A percentile compares a stretch with the other conserved stretches of the same genome.
phyloP scores from a whole-genome alignment of 306 rosid species.

The Albizia julibrissin region DNA sequence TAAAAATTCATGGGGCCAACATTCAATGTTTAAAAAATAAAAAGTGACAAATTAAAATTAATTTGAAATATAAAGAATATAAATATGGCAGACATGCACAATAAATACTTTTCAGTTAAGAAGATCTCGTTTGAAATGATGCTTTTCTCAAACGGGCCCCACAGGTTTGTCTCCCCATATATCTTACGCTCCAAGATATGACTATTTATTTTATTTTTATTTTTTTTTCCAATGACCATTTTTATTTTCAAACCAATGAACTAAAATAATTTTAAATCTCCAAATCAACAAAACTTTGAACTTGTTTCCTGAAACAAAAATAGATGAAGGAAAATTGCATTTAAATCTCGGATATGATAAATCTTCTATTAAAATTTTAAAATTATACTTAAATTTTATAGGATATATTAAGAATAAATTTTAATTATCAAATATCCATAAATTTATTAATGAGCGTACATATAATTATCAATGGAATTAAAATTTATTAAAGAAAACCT shows the following conservation, averaged over 20 bases:
- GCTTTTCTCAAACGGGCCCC: conserved; percentile 23
- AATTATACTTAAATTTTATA: too few species aligned
- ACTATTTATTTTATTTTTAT: not conserved
- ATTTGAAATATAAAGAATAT: not conserved
- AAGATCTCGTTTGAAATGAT: conserved; percentile 23
- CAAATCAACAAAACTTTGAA: not conserved
- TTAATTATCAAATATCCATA: too few species aligned
- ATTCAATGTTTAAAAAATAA: not conserved
- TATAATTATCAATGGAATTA: too few species aligned
- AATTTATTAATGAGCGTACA: too few species aligned
- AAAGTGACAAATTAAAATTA: too few species aligned
- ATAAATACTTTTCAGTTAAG: not conserved
- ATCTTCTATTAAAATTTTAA: too few species aligned
- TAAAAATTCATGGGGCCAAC: not conserved
- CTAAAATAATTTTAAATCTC: not conserved
- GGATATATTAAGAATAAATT: too few species aligned
- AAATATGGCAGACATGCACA: not conserved
- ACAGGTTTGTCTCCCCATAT: conserved; percentile 8
- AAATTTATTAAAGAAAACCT: too few species aligned
- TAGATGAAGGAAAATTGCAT: too few species aligned
- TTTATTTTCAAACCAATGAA: not conserved
- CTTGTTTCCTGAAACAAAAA: not conserved
- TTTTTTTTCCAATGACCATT: too few species aligned
- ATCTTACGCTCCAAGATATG: conserved; percentile 23
- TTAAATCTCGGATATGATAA: too few species aligned